phyloP scores from a whole-genome alignment of 208 protist species.

The Polymyxa betae region DNA sequence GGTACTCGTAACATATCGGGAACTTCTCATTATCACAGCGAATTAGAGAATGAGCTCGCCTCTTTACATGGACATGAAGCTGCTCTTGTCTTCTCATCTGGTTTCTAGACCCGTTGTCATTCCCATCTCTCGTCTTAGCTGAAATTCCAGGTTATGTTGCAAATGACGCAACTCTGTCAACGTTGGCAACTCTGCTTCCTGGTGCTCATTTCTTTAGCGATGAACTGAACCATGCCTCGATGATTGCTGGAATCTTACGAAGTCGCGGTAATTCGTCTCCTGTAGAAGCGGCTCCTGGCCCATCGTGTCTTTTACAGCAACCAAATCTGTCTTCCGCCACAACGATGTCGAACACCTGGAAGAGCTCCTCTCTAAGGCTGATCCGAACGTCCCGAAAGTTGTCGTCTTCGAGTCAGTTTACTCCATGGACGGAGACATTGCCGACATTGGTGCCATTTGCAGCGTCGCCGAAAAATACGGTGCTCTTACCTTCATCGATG shows the following conservation, averaged over 20 bases:
- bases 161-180: conserved; percentile 84
- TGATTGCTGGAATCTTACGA: conserved; percentile 90
- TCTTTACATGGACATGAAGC: conserved; percentile 89
- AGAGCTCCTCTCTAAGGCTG: conserved; percentile 70
- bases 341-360: conserved; percentile 89
- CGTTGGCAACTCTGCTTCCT: conserved; percentile 74
- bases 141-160: conserved; percentile 80
- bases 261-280: conserved; percentile 67
- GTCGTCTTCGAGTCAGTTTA: conserved; percentile 97
- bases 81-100: conserved; percentile 88
- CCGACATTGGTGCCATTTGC: conserved; percentile 88
- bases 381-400: conserved; percentile 74
- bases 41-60: conserved; percentile 87
- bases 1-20: conserved; percentile 28
- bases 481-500: conserved; percentile 93
- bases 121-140: background rate
- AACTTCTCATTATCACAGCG: conserved; percentile 72
- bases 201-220: conserved; percentile 85
- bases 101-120: background rate
- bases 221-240: conserved; percentile 92
- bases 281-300: too few relatives aligned
- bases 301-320: too few relatives aligned
- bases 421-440: conserved; percentile 96
- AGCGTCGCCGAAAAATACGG: conserved; percentile 92
- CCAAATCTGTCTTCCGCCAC: conserved; percentile 89